phyloP scores from a whole-genome alignment of 208 protist species.

The Novymonas esmeraldas region DNA sequence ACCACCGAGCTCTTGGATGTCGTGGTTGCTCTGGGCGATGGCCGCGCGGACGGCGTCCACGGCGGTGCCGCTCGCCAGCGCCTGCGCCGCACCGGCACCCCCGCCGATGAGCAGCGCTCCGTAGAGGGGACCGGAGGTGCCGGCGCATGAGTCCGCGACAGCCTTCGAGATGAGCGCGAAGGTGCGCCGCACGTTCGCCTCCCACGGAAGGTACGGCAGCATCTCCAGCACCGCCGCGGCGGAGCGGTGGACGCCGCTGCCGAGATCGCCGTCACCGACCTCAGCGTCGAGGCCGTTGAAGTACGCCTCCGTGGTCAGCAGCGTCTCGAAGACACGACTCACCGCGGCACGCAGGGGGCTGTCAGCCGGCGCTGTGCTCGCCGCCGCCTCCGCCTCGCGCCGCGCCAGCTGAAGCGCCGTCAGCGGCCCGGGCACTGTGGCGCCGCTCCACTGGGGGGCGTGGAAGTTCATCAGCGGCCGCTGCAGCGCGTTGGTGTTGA shows the following conservation, averaged over 20 bases:
- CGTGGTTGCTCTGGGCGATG: slow-evolving; percentile 36
- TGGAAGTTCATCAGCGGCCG: slow-evolving; percentile 54
- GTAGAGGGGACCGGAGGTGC: slow-evolving; percentile 70
- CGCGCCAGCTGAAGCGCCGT: slow-evolving; percentile 48
- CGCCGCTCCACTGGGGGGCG: slow-evolving; percentile 24
- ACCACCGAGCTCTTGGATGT: slow-evolving; percentile 53
- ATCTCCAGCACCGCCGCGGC: slow-evolving; percentile 34
- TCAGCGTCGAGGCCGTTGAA: slow-evolving; percentile 66
- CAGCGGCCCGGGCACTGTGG: slow-evolving; percentile 32
- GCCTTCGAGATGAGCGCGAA: slow-evolving; percentile 56
- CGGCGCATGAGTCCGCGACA: slow-evolving; percentile 57
- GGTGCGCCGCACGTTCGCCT: slow-evolving; percentile 27
- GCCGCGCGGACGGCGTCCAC: slow-evolving; percentile 41
- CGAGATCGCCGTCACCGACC: slow-evolving; percentile 69
- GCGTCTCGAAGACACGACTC: slow-evolving; percentile 34
- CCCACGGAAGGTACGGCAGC: slow-evolving; percentile 50
- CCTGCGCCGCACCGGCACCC: slow-evolving; percentile 27
- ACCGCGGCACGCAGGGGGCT: slow-evolving; percentile 21
- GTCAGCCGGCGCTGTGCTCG: background rate
- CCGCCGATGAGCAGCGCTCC: slow-evolving; percentile 59
- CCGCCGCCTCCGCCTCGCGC: slow-evolving; percentile 22
- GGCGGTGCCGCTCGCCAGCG: slow-evolving; percentile 6
- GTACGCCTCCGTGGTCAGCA: slow-evolving; percentile 34
- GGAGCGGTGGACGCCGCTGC: slow-evolving; percentile 59
- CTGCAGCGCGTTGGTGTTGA: slow-evolving; percentile 46